These are phyloP conservation scores for Psilocybe subaeruginosa DNA, from an alignment of 768 basidiomycete genomes.

Conservation along the genomic window DNA sequence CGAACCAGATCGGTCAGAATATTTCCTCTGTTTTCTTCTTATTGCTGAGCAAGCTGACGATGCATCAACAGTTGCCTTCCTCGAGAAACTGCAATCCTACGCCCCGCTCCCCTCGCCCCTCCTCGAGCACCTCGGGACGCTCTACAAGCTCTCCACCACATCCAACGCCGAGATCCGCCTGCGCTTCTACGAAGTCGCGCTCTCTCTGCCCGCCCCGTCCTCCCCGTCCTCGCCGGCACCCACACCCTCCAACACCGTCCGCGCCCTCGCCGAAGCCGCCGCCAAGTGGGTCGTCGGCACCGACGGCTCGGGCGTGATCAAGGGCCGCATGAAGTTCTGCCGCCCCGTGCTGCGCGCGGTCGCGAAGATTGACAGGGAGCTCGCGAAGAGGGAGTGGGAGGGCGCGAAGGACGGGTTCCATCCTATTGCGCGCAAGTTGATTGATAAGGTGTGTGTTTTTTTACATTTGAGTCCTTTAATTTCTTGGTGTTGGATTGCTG, in stretches of 20 bases:
- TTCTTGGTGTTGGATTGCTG: neutral
- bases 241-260: conserved; percentile 42
- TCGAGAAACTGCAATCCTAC: conserved; percentile 75
- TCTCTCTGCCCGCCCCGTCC: conserved; percentile 42
- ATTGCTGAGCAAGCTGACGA: neutral
- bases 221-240: too few species aligned
- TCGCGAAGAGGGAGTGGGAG: conserved; percentile 56
- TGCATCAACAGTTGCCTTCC: conserved; percentile 67
- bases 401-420: conserved; percentile 61
- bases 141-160: conserved; percentile 53
- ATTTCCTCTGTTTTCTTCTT: neutral
- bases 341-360: conserved; percentile 65
- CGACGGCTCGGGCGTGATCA: conserved; percentile 62
- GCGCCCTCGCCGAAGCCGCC: conserved; percentile 53
- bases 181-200: conserved; percentile 76
- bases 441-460: conserved; percentile 67
- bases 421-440: conserved; percentile 74
- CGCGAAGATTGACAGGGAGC: conserved; percentile 48
- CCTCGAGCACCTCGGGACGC: conserved; percentile 57
- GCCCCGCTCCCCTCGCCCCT: conserved; percentile 61
- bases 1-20: conserved; percentile 74
- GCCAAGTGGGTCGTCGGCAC: conserved; percentile 71
- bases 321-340: conserved; percentile 89
- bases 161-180: conserved; percentile 78
- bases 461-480: neutral